Percentiles rank a stretch among this genome's conserved stretches.
These are phyloP conservation scores for Wilhelminamyces savonicus DNA, from an alignment of 805 yeast genomes.

Conservation along the genomic window DNA sequence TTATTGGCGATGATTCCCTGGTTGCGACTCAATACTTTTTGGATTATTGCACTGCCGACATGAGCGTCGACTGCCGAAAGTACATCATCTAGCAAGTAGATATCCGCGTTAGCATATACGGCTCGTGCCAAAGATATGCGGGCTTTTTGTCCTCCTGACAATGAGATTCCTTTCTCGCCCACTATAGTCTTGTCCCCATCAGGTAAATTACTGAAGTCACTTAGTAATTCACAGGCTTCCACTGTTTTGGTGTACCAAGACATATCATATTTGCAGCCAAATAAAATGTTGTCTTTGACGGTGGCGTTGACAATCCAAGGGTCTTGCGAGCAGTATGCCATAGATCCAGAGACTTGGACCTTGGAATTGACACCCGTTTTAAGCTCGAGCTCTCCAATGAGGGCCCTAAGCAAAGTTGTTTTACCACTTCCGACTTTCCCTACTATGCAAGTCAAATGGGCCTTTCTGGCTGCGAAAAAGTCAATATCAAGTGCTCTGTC, in stretches of 20 bases:
- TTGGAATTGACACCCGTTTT: conserved; percentile 2
- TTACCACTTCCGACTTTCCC: conserved; percentile 38
- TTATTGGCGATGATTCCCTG: too few relatives aligned
- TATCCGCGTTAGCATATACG: conserved; percentile 34
- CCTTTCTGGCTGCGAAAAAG: conserved; percentile 27
- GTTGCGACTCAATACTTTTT: conserved; percentile 25
- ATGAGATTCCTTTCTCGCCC: conserved; percentile 39
- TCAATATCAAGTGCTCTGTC: conserved; percentile 26
- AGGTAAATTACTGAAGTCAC: conserved; percentile 30
- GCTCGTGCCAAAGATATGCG: conserved; percentile 37
- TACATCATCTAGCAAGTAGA: conserved; percentile 35
- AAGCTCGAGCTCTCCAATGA: conserved; percentile 26
- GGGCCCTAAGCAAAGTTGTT: conserved; percentile 28
- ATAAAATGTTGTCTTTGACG: conserved; percentile 33
- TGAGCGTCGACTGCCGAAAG: conserved; percentile 39
- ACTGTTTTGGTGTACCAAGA: conserved; percentile 25
- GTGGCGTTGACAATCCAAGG: conserved; percentile 38
- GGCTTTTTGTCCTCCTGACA: conserved; percentile 40
- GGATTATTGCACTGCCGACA: conserved; percentile 30
- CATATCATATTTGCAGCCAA: conserved; percentile 27
- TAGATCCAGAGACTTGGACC: conserved; percentile 18
- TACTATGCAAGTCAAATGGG: conserved; percentile 34
- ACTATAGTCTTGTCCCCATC: conserved; percentile 38
- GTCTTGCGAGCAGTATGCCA: conserved; percentile 35
- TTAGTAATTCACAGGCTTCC: conserved; percentile 29